A percentile compares a stretch with the other conserved stretches of the same genome.
phyloP scores from a whole-genome alignment of 345 rosid species.

The Ricinus communis region DNA sequence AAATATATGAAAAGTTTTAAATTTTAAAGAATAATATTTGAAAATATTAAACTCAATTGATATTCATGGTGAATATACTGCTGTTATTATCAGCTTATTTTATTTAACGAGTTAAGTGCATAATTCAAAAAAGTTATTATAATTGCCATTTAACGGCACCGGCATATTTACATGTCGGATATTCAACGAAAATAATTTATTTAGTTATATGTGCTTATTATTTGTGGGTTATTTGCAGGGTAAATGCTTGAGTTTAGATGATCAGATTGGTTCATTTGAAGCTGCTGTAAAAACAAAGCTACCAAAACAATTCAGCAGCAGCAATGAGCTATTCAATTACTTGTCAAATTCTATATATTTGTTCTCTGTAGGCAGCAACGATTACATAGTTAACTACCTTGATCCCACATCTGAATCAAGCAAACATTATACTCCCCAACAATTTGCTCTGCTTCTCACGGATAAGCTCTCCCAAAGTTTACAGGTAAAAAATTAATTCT shows the following conservation, averaged over 20 bases:
- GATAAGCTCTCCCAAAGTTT: conserved; percentile 27
- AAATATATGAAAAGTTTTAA: too few relatives aligned
- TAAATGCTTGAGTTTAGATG: conserved; percentile 38
- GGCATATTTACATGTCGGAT: too few relatives aligned
- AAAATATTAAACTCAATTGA: too few relatives aligned
- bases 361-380: conserved; percentile 42
- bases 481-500: conserved; percentile 25
- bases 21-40: too few relatives aligned
- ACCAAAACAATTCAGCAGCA: conserved; percentile 16
- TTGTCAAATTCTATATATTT: conserved; percentile 39
- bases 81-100: too few relatives aligned
- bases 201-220: too few relatives aligned
- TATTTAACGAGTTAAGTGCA: too few relatives aligned
- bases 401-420: neutral
- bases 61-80: too few relatives aligned
- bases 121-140: too few relatives aligned
- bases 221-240: conserved; percentile 35
- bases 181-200: too few relatives aligned
- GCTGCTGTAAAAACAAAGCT: conserved; percentile 11
- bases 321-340: conserved; percentile 16
- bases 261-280: conserved; percentile 39
- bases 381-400: conserved; percentile 36
- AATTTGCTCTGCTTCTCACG: conserved; percentile 32
- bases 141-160: too few relatives aligned
- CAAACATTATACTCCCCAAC: conserved; percentile 22